Evolutionary conservation across 345 rosid species (phyloP).

Genomic region (Carallia pectinifolia): DNA sequence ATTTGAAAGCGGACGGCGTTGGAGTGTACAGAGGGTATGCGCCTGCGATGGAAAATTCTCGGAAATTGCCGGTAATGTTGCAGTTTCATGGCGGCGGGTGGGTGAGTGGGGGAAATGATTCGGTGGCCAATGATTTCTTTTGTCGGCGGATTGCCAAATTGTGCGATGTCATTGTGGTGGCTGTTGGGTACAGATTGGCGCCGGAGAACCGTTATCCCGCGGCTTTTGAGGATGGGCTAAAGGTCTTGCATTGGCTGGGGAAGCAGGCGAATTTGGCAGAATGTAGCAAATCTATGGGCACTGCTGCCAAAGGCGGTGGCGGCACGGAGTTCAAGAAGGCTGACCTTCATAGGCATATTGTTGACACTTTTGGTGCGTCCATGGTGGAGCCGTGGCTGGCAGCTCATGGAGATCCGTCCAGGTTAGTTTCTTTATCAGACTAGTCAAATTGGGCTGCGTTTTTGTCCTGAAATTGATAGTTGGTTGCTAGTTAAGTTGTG

Average conservation of each 20-base stretch:
- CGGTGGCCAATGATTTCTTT: slow-evolving; percentile 76
- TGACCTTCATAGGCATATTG: slow-evolving; percentile 60
- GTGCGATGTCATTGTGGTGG: slow-evolving; percentile 81
- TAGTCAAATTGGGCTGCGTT: background rate
- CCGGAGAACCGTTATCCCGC: slow-evolving; percentile 89
- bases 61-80: slow-evolving; percentile 75
- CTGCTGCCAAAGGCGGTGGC: slow-evolving; percentile 15
- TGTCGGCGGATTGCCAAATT: slow-evolving; percentile 74
- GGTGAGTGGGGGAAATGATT: slow-evolving; percentile 70
- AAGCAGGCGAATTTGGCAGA: slow-evolving; percentile 96
- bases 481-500: no score
- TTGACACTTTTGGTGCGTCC: slow-evolving; percentile 76
- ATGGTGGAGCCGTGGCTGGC: slow-evolving; percentile 98
- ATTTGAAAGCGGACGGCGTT: slow-evolving; percentile 38
- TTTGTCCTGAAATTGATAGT: background rate
- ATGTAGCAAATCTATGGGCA: slow-evolving; percentile 74
- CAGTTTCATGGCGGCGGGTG: slow-evolving; percentile 98
- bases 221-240: slow-evolving; percentile 77
- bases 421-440: slow-evolving; percentile 38
- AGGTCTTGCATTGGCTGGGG: slow-evolving; percentile 84
- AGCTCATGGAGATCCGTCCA: slow-evolving; percentile 85
- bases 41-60: slow-evolving; percentile 34
- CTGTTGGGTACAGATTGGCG: slow-evolving; percentile 88
- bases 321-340: slow-evolving; percentile 63
- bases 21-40: slow-evolving; percentile 64